A percentile compares a stretch with the other conserved stretches of the same genome.
phyloP scores from a whole-genome alignment of 1,284 basidiomycete genomes.

The Ceratorhiza oryzae-sativae region DNA sequence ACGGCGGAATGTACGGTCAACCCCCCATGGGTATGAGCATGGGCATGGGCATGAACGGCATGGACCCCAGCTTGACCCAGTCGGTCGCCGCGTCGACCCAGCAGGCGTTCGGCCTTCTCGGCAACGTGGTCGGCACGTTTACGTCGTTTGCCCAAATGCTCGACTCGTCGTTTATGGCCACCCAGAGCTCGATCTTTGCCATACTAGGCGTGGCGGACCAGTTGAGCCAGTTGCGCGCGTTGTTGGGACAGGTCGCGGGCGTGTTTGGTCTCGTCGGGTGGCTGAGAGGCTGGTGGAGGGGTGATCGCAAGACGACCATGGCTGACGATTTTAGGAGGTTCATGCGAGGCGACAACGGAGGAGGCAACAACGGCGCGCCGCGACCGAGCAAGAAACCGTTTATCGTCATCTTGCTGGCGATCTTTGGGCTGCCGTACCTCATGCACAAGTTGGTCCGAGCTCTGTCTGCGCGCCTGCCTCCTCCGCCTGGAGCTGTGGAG shows the following conservation, averaged over 20 bases:
- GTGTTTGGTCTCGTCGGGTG: conserved; percentile 89
- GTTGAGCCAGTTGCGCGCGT: conserved; percentile 88
- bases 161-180: conserved; percentile 98
- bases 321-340: conserved; percentile 53
- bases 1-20: conserved; percentile 45
- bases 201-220: conserved; percentile 99
- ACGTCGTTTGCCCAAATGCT: conserved; percentile 97
- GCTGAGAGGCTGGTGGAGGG: conserved; percentile 62
- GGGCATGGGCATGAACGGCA: conserved; percentile 51
- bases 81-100: conserved; percentile 89
- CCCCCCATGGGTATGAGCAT: conserved; percentile 53
- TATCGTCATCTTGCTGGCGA: conserved; percentile 93
- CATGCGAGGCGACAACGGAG: conserved; percentile 58
- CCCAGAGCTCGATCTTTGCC: conserved; percentile 97
- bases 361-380: conserved; percentile 42
- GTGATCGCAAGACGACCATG: conserved; percentile 49
- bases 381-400: conserved; percentile 85
- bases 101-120: conserved; percentile 91
- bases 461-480: conserved; percentile 69
- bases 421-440: conserved; percentile 91
- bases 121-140: conserved; percentile 96
- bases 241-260: conserved; percentile 91
- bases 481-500: conserved; percentile 52
- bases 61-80: conserved; percentile 65
- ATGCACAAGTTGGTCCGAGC: conserved; percentile 91